Evolutionary conservation across 78 protist species (phyloP).

Genomic region (Dictyostelium citrinum): DNA sequence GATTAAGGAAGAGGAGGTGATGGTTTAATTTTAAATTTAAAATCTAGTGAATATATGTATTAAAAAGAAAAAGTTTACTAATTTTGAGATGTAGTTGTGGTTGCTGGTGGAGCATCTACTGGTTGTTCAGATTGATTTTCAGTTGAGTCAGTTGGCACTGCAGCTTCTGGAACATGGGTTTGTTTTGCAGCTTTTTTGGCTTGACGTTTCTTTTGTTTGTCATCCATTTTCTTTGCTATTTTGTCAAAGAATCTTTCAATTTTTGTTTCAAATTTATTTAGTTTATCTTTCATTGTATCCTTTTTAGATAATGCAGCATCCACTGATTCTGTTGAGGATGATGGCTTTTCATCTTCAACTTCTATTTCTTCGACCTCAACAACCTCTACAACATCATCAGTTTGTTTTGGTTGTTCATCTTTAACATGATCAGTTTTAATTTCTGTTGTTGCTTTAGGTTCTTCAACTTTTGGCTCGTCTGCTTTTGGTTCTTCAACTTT

Average conservation of each 20-base stretch:
- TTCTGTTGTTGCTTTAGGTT: not conserved
- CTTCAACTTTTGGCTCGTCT: not conserved
- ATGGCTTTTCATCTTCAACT: not conserved
- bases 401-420: not conserved
- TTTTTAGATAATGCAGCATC: not conserved
- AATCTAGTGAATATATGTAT: not conserved
- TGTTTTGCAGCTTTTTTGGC: not conserved
- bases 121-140: not conserved
- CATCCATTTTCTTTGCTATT: not conserved
- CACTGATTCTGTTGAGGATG: not conserved
- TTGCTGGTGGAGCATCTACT: not conserved
- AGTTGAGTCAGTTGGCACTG: not conserved
- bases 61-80: not conserved
- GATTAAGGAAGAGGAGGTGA: not conserved
- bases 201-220: not conserved
- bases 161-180: not conserved
- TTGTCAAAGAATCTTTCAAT: not conserved
- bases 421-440: not conserved
- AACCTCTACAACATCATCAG: not conserved
- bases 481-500: not conserved
- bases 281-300: not conserved
- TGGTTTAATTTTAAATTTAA: not conserved
- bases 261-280: not conserved
- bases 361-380: not conserved
- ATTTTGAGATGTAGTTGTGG: not conserved